A percentile compares a stretch with the other conserved stretches of the same genome.
Evolutionary conservation across 192 early-diverging fungal species (phyloP).

Genomic region (Mortierella claussenii): DNA sequence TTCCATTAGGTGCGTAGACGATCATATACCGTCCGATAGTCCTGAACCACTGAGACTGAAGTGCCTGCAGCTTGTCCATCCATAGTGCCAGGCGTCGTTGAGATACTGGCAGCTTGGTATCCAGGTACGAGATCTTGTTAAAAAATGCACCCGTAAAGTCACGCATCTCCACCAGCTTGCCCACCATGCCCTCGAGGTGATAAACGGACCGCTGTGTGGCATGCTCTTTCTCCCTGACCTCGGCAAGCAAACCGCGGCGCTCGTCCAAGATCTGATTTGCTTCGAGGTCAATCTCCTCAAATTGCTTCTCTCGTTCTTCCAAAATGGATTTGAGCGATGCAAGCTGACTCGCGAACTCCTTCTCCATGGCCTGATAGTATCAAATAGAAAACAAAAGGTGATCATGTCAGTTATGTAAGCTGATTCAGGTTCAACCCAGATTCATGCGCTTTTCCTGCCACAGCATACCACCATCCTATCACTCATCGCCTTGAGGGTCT

Average conservation of each 20-base stretch:
- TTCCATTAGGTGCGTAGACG: slow-evolving; percentile 28
- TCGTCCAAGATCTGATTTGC: slow-evolving; percentile 20
- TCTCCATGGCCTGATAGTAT: slow-evolving; percentile 24
- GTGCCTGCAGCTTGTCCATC: slow-evolving; percentile 47
- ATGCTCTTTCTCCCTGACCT: slow-evolving; percentile 38
- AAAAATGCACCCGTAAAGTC: slow-evolving; percentile 51
- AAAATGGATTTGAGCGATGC: slow-evolving; percentile 19
- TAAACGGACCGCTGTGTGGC: slow-evolving; percentile 46
- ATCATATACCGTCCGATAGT: slow-evolving; percentile 43
- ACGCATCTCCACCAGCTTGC: slow-evolving; percentile 43
- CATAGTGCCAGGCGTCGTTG: slow-evolving; percentile 33
- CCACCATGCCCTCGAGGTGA: slow-evolving; percentile 45
- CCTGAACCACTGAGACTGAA: slow-evolving; percentile 46
- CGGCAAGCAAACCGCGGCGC: slow-evolving; percentile 22
- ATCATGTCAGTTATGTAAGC: background rate
- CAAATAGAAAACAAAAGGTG: background rate
- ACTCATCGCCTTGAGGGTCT: slow-evolving; percentile 16
- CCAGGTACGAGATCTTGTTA: slow-evolving; percentile 49
- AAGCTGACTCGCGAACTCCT: slow-evolving; percentile 31
- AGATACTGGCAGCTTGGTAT: slow-evolving; percentile 46
- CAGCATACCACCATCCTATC: slow-evolving; percentile 27
- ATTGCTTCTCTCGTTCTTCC: slow-evolving; percentile 15
- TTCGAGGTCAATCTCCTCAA: slow-evolving; percentile 35
- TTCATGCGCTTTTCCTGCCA: no score
- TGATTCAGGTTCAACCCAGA: no score